Conservation (phyloP, 2,329 filamentous ascomycete genomes). For the Colletotrichum sp. region DNA sequence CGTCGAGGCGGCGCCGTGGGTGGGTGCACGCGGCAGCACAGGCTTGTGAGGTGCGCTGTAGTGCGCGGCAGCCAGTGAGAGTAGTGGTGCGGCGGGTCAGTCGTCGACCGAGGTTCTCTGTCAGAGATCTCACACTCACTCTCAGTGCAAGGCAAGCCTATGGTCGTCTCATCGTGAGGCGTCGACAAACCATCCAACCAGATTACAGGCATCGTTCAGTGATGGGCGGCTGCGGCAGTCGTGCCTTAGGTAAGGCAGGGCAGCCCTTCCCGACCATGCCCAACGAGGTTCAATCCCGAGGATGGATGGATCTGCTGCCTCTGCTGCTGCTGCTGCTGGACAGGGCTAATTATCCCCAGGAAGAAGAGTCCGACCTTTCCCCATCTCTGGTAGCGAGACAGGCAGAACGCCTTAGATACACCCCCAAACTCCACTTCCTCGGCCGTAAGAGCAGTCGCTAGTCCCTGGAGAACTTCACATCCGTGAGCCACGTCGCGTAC, state of each 20-base stretch:
- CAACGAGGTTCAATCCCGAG: neutral
- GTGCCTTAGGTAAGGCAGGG: neutral
- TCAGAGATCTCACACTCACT: neutral
- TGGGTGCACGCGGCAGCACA: neutral
- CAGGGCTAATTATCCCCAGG: neutral
- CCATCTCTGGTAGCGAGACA: neutral
- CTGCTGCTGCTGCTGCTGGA: no score
- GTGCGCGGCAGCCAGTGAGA: neutral
- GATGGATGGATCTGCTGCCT: neutral
- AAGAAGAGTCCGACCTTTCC: neutral
- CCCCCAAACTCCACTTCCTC: neutral
- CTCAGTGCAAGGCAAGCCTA: neutral
- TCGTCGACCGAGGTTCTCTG: neutral
- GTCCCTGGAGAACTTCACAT: neutral
- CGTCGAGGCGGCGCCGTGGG: neutral
- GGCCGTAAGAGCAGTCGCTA: neutral
- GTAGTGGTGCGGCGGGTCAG: neutral
- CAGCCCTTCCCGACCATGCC: neutral
- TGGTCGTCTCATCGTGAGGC: neutral
- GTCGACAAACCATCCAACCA: neutral
- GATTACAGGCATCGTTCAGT: neutral
- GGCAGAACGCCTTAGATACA: neutral
- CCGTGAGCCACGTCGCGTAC: neutral
- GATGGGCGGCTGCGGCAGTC: neutral
- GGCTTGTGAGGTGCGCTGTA: neutral